These are phyloP conservation scores for Lachnellula subtilissima DNA, from an alignment of 2,329 filamentous ascomycete genomes.

Conservation along the genomic window DNA sequence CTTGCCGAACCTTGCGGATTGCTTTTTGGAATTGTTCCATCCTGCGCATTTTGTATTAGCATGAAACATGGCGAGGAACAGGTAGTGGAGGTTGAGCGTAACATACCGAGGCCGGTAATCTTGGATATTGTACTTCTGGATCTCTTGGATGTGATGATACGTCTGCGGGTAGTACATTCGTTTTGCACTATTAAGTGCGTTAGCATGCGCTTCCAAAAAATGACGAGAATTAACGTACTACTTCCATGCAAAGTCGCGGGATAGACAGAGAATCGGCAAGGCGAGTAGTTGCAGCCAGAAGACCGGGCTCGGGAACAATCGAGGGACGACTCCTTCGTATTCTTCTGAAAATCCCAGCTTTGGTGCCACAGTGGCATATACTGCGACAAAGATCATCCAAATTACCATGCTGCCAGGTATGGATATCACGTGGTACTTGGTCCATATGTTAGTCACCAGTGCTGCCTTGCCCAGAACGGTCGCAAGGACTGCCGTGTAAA, in stretches of 20 bases:
- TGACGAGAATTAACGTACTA: conserved; percentile 48
- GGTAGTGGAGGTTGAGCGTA: not conserved
- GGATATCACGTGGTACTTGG: conserved; percentile 92
- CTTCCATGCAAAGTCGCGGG: conserved; percentile 93
- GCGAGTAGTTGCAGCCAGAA: conserved; percentile 91
- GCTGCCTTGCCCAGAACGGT: conserved; percentile 94
- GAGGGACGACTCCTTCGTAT: conserved; percentile 77
- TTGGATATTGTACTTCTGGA: conserved; percentile 99
- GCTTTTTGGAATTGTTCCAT: conserved; percentile 99
- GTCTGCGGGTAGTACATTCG: conserved; percentile 94
- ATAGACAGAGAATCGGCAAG: conserved; percentile 73
- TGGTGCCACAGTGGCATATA: conserved; percentile 82
- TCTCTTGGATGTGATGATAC: conserved; percentile 98
- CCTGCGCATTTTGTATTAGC: conserved; percentile 40
- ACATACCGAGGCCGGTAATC: conserved; percentile 90
- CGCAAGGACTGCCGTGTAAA: conserved; percentile 89
- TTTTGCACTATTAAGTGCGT: conserved; percentile 52
- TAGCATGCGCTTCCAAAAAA: conserved; percentile 9
- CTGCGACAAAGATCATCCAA: conserved; percentile 86
- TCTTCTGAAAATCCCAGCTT: conserved; percentile 76
- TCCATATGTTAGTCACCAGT: conserved; percentile 96
- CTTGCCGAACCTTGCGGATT: conserved; percentile 95
- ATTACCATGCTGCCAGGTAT: conserved; percentile 90
- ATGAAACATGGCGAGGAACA: not conserved
- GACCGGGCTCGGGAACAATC: conserved; percentile 72